phyloP scores from a whole-genome alignment of 116 monocot genomes.

The Dioscorea cayenensis region DNA sequence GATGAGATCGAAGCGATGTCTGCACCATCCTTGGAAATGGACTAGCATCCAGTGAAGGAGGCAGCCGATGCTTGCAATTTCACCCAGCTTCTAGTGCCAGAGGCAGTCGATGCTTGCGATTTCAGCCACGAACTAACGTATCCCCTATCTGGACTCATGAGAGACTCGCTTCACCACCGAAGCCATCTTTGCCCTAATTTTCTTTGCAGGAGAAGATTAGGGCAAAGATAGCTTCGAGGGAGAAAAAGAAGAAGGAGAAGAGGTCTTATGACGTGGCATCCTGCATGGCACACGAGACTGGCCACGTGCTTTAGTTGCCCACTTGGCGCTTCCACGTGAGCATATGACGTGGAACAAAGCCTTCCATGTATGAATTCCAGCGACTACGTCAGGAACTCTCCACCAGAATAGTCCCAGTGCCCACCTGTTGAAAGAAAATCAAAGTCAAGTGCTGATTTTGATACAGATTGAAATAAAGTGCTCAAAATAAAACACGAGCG shows the following conservation, averaged over 20 bases:
- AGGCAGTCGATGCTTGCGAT: constrained; percentile 51
- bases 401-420: too few species aligned
- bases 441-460: too few species aligned
- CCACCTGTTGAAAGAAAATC: too few species aligned
- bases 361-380: too few species aligned
- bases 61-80: constrained; percentile 51
- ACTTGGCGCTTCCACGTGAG: neutral
- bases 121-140: constrained; percentile 58
- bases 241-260: constrained; percentile 12
- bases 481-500: too few species aligned
- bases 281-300: too few species aligned
- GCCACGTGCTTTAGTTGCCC: neutral
- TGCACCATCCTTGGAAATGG: too few species aligned
- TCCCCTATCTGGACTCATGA: constrained; percentile 46
- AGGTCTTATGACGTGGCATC: neutral
- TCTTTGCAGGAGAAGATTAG: too few species aligned
- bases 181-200: neutral
- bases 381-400: too few species aligned
- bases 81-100: constrained; percentile 60
- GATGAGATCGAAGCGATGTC: too few species aligned
- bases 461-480: too few species aligned
- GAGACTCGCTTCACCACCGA: constrained; percentile 59
- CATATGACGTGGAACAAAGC: too few species aligned
- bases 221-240: constrained; percentile 26
- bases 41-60: constrained; percentile 48